Percentiles rank a stretch among this genome's conserved stretches.
phyloP scores from a whole-genome alignment of 176 grass and related monocot genomes.

The Triticum turgidum region DNA sequence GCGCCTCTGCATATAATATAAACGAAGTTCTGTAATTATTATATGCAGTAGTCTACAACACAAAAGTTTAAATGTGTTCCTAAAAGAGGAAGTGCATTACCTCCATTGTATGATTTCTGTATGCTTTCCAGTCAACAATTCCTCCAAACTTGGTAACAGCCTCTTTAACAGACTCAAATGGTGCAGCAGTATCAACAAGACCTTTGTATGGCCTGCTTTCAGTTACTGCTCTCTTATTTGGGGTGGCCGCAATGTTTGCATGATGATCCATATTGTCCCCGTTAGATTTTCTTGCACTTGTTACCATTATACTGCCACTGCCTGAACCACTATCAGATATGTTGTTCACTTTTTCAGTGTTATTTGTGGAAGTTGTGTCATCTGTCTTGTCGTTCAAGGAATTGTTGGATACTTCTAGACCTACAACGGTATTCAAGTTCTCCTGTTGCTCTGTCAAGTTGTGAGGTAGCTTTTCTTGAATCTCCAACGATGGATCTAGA shows the following conservation, averaged over 20 bases:
- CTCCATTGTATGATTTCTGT: conserved; percentile 67
- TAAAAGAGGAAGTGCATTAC: conserved; percentile 23
- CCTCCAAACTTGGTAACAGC: conserved; percentile 91
- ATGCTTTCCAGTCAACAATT: conserved; percentile 95
- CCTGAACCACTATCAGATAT: conserved; percentile 34
- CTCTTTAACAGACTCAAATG: conserved; percentile 92
- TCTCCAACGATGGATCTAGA: conserved; percentile 16
- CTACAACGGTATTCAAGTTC: not conserved
- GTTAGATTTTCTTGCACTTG: conserved; percentile 32
- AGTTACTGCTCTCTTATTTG: conserved; percentile 43
- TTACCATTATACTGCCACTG: not conserved
- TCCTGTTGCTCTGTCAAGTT: conserved; percentile 21
- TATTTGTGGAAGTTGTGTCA: conserved; percentile 20
- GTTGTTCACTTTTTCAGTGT: not conserved
- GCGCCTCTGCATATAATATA: conserved; percentile 54
- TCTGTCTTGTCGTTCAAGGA: conserved; percentile 3
- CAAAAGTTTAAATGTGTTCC: not conserved
- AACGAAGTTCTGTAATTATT: not conserved
- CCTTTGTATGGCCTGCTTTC: conserved; percentile 43
- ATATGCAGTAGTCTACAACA: no score
- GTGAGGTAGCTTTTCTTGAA: conserved; percentile 6
- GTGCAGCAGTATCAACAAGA: conserved; percentile 68
- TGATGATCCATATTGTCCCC: conserved; percentile 21
- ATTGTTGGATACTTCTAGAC: not conserved
- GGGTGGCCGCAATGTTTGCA: not conserved